phyloP scores from a whole-genome alignment of 352 stramenopile genomes.

The Phytopythium helicoides region DNA sequence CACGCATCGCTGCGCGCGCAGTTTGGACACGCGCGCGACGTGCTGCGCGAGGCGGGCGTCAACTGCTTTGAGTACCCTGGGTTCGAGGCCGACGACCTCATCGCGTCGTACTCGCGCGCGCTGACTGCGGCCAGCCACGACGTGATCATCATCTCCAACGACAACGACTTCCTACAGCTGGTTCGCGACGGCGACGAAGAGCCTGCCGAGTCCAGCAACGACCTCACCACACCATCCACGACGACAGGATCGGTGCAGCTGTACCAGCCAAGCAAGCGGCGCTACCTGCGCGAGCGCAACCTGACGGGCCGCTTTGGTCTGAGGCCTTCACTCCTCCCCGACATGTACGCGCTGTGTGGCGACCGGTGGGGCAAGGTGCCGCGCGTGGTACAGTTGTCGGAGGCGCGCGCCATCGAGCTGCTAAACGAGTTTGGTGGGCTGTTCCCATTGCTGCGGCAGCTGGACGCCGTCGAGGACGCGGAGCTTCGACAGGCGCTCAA shows the following conservation, averaged over 20 bases:
- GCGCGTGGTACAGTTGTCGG: conserved; percentile 49
- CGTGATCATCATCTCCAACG: conserved; percentile 65
- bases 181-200: conserved; percentile 17
- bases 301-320: conserved; percentile 58
- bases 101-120: conserved; percentile 56
- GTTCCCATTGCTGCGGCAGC: conserved; percentile 50
- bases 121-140: conserved; percentile 39
- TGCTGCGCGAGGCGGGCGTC: conserved; percentile 25
- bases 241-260: conserved; percentile 36
- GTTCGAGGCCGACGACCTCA: conserved; percentile 66
- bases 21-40: conserved; percentile 33
- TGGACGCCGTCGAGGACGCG: conserved; percentile 58
- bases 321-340: conserved; percentile 46
- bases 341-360: conserved; percentile 66
- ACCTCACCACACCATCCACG: neutral
- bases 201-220: neutral
- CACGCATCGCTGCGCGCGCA: conserved; percentile 34
- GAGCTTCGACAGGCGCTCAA: conserved; percentile 61
- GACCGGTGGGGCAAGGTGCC: conserved; percentile 68
- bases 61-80: conserved; percentile 51
- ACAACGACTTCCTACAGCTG: conserved; percentile 73
- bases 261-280: conserved; percentile 71
- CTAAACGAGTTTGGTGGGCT: conserved; percentile 61
- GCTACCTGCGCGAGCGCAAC: conserved; percentile 63
- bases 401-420: conserved; percentile 57